Conservation (phyloP, 306 rosid species). For the Delonix regia region DNA sequence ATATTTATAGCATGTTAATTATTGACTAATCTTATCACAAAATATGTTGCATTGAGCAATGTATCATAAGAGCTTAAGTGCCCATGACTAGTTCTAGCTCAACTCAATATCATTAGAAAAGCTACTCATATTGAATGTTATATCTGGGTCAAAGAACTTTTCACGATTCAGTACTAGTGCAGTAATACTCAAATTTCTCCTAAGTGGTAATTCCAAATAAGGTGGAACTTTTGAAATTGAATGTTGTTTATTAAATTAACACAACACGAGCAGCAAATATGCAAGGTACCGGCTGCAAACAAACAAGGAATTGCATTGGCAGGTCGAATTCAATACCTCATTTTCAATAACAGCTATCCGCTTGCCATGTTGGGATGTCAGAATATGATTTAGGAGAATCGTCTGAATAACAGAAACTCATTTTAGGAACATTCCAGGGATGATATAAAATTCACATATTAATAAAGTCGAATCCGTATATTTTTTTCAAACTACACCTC, state of each 20-base stretch:
- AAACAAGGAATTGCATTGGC: neutral
- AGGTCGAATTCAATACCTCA: conserved; percentile 56
- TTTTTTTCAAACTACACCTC: neutral
- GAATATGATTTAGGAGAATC: conserved; percentile 88
- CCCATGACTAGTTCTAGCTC: neutral
- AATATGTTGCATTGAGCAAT: neutral
- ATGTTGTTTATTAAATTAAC: neutral
- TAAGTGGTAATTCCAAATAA: neutral
- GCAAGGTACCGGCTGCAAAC: neutral
- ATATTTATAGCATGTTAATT: neutral
- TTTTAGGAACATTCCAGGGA: neutral
- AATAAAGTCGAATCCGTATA: neutral
- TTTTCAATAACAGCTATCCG: conserved; percentile 93
- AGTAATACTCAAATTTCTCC: neutral
- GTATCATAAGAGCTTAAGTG: conserved; percentile 5
- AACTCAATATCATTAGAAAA: conserved; percentile 5
- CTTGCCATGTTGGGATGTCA: conserved; percentile 86
- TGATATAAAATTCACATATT: neutral
- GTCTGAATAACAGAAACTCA: conserved; percentile 55
- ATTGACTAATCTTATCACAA: neutral
- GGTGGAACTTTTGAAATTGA: neutral
- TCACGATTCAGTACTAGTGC: neutral
- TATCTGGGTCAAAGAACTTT: neutral
- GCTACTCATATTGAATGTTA: neutral
- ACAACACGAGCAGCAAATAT: neutral